Conservation (phyloP, 2,329 filamentous ascomycete species). For the Fusarium sp. region DNA sequence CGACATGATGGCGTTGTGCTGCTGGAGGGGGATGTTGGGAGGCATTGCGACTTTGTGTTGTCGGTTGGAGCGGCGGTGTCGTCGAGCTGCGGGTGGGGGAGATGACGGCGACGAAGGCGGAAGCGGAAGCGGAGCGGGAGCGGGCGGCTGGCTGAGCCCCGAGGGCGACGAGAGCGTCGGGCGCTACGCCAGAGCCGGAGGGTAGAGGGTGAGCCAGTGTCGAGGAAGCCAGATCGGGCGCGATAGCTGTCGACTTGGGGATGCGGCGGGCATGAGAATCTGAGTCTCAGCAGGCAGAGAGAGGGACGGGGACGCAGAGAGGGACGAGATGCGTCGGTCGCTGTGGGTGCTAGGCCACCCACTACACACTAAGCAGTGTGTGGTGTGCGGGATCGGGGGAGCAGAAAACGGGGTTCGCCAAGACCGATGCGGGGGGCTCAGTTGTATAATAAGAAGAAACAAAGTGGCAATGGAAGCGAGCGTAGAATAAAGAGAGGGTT, state of each 20-base stretch:
- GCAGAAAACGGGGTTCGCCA: slow-evolving; percentile 30
- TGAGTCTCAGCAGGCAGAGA: slow-evolving; percentile 29
- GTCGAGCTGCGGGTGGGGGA: slow-evolving; percentile 25
- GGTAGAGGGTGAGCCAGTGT: slow-evolving; percentile 16
- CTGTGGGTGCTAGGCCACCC: neutral
- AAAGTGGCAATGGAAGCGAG: neutral
- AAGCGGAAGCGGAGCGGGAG: slow-evolving; percentile 36
- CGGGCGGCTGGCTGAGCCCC: slow-evolving; percentile 35
- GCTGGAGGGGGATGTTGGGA: slow-evolving; percentile 27
- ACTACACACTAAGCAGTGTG: neutral
- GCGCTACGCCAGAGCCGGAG: slow-evolving; percentile 33
- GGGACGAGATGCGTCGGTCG: neutral
- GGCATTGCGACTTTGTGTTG: slow-evolving; percentile 17
- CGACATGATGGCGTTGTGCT: slow-evolving; percentile 40
- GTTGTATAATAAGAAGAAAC: neutral
- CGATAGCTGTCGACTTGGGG: slow-evolving; percentile 32
- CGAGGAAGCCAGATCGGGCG: slow-evolving; percentile 29
- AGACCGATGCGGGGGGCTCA: slow-evolving; percentile 37
- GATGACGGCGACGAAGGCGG: slow-evolving; percentile 40
- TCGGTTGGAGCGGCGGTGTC: slow-evolving; percentile 34
- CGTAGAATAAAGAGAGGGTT: neutral
- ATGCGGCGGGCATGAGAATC: slow-evolving; percentile 45
- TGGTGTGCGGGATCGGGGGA: slow-evolving; percentile 4
- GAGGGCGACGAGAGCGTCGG: slow-evolving; percentile 39
- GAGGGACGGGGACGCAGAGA: neutral